Evolutionary conservation across 2,329 filamentous ascomycete genomes (phyloP).

Genomic region (Trichophyton benhamiae): DNA sequence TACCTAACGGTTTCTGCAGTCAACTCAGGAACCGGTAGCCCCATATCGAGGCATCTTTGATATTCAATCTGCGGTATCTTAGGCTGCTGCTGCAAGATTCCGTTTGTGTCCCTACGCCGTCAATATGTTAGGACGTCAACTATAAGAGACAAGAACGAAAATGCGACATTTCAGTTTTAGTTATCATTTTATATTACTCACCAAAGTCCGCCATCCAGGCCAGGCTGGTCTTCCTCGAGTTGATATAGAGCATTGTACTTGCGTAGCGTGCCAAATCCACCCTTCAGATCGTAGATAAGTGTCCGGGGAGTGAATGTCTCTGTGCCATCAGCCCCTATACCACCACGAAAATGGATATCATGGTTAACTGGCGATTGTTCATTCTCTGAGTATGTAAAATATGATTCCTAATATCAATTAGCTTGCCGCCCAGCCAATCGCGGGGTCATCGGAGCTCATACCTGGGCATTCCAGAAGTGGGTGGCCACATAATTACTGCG

Average conservation of each 20-base stretch:
- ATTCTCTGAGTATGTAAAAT: constrained; percentile 74
- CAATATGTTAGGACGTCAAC: not conserved
- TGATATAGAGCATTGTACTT: constrained; percentile 86
- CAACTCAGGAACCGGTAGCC: constrained; percentile 50
- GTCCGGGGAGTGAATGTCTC: constrained; percentile 90
- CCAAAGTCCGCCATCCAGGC: constrained; percentile 33
- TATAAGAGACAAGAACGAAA: not conserved
- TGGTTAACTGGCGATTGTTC: constrained; percentile 60
- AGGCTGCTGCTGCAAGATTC: constrained; percentile 55
- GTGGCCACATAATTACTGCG: constrained; percentile 86
- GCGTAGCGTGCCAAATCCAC: constrained; percentile 75
- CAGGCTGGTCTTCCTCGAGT: constrained; percentile 25
- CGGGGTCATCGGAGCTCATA: constrained; percentile 22
- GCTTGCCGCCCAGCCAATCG: not conserved
- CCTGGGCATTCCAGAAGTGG: constrained; percentile 96
- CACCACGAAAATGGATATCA: constrained; percentile 78
- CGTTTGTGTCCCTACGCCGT: constrained; percentile 47
- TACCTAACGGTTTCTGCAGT: constrained; percentile 66
- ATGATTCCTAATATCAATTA: constrained; percentile 59
- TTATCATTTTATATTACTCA: constrained; percentile 16
- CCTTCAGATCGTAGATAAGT: constrained; percentile 89
- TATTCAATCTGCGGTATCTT: constrained; percentile 61
- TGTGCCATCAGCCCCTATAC: constrained; percentile 65
- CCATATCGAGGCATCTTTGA: constrained; percentile 65
- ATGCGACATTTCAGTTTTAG: not conserved